Evolutionary conservation across 345 rosid species (phyloP), one percentile per base, ranked within the genome.

Genomic region (Euphorbia lathyris): DNA sequence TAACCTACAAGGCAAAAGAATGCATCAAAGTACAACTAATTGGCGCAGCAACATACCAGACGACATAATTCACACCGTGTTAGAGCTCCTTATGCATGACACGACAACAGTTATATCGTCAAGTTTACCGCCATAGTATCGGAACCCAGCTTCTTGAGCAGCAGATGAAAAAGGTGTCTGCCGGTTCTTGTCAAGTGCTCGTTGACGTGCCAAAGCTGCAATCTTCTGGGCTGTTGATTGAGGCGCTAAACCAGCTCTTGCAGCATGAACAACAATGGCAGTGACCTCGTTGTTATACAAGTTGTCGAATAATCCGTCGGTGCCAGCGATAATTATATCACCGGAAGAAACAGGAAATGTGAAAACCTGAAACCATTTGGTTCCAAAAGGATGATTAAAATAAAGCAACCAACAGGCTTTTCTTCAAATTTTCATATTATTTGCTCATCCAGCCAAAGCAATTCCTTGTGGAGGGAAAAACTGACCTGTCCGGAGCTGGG

Each of bases 251-350:
- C 74, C 58, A 32, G 74, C 66, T 58, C 77, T 68, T 9, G 47
- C 9, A 4, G 77, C 63, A 14, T 73, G 74, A 53, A 77, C 81
- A 40, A 73, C 77, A 52, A 65, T 61, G 13, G 81, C 67, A 50
- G 68, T 58, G 23, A 77, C 62, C 57, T 77, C 81, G 9, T 65
- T 77, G 67, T 59, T 73, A 23, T 77, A 77, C 45, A 77, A 61
- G 77, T 77, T 77, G 68, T 77, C 81, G 26, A 77, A 77, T 30
- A 77, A 65, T 69, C 81, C 81, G 22, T 77, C 81, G 51, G 77
- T 77, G 47, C 81, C 81, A 32, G 81, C 73, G 19, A 77, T 38
- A 17, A 77, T 65, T 57, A 72, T 68, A 45, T 77, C 81, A 29
- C 81, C 81, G 5, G 81, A 27, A 17, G 77, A 61, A 58, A 73